phyloP scores from a whole-genome alignment of 2,329 filamentous ascomycete species.

The Colletotrichum musicola region DNA sequence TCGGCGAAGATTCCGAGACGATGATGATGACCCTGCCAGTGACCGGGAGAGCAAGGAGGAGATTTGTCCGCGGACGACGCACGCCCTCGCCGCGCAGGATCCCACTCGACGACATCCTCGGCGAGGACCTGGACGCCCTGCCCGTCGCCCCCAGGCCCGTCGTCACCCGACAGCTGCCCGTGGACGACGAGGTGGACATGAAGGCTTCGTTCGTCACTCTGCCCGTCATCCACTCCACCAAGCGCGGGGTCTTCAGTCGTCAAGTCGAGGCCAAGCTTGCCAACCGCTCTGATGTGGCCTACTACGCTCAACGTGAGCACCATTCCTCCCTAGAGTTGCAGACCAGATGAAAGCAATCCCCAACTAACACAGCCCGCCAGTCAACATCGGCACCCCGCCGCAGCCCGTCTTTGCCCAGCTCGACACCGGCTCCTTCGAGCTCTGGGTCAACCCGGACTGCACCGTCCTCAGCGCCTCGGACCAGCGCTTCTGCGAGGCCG shows the following conservation, averaged over 20 bases:
- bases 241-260: constrained; percentile 53
- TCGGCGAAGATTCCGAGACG: constrained; percentile 13
- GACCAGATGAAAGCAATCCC: too few relatives aligned
- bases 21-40: constrained; percentile 36
- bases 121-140: constrained; percentile 9
- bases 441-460: constrained; percentile 73
- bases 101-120: constrained; percentile 17
- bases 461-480: constrained; percentile 58
- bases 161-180: constrained; percentile 21
- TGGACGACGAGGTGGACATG: constrained; percentile 29
- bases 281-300: constrained; percentile 66
- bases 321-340: too few relatives aligned
- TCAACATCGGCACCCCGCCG: constrained; percentile 66
- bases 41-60: constrained; percentile 21
- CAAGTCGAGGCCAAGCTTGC: constrained; percentile 59
- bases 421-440: constrained; percentile 71
- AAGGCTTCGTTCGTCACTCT: constrained; percentile 44
- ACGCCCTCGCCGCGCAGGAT: constrained; percentile 16
- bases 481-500: constrained; percentile 58
- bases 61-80: constrained; percentile 3
- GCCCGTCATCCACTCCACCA: constrained; percentile 47
- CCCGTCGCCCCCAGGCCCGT: constrained; percentile 20
- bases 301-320: constrained; percentile 61
- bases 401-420: constrained; percentile 67
- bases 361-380: constrained; percentile 5